Evolutionary conservation across 768 basidiomycete genomes (phyloP), one percentile per base, ranked within the genome.

Genomic region (Termitomyces sp.): DNA sequence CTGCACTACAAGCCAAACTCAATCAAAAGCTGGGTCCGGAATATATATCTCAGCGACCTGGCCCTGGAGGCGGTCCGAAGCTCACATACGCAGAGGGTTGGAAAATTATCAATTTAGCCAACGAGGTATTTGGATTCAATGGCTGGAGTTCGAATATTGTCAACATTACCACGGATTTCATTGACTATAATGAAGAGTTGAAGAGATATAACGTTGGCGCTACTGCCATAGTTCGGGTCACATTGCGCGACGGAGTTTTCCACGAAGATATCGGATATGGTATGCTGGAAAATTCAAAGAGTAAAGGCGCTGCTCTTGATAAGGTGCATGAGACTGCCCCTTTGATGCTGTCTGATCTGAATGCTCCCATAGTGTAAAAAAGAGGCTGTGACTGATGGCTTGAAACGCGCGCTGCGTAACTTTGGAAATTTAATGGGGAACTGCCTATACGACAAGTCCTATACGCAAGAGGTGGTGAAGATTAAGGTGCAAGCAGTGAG

Each of bases 201-300:
- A 76, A 72, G 57, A 71, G 86, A 60, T 92, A 76, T 69, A 85
- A 73, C 52, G 81, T 91, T 43, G 91, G 92, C 0, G 86, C 92
- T 13, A 88, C 91, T 0, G 94, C 94, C 13, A 81, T 95, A 60
- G 81, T 98, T 33, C 79, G 92, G 13, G 90, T 98, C 41, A 94
- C 92, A 0, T 75, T 99, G 35, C 78, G 85, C 50, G 94, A 96
- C 64, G 97, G 97, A 0, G 82, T 84, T 1, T 91, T 76, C 66
- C 97, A 97, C 63, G 97, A 99, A 66, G 97, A 99, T 70, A 77
- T 96, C 46, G 97, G 97, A 2, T 95, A 91, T 72, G 97, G 97
- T 3, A 74, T 85, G 68, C 65, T 87, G 54, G 94, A 97, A 66
- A 98, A 98, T 65, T 73, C 82, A 44, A 93, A 86, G 70, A 84